Evolutionary conservation across 116 monocot genomes (phyloP).

Genomic region (Iris pallida): DNA sequence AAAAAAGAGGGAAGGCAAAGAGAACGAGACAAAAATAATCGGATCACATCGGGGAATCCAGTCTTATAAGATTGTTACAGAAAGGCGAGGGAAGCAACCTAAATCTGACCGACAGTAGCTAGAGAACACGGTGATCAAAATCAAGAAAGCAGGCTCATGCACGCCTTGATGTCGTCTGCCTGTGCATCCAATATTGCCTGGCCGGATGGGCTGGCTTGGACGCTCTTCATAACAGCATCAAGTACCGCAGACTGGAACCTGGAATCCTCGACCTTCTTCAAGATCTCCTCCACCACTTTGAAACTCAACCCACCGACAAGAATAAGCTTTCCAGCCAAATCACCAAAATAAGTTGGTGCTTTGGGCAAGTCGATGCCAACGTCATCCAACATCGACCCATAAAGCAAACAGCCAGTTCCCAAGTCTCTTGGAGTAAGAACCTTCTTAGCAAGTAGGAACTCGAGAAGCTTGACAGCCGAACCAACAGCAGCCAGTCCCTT

Average conservation of each 20-base stretch:
- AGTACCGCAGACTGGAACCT: constrained; percentile 25
- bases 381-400: constrained; percentile 60
- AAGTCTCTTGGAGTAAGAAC: constrained; percentile 43
- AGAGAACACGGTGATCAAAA: background rate
- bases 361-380: constrained; percentile 70
- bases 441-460: constrained; percentile 28
- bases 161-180: constrained; percentile 41
- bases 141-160: constrained; percentile 41
- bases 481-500: constrained; percentile 36
- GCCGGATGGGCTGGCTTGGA: constrained; percentile 30
- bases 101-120: background rate
- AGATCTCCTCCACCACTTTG: constrained; percentile 45
- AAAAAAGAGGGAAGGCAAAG: constrained; percentile 5
- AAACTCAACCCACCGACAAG: constrained; percentile 36
- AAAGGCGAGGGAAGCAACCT: background rate
- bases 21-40: background rate
- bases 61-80: background rate
- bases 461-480: constrained; percentile 35
- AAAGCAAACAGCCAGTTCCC: constrained; percentile 52
- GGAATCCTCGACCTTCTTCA: constrained; percentile 66
- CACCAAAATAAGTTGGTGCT: constrained; percentile 61
- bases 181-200: constrained; percentile 28
- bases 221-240: constrained; percentile 27
- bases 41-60: background rate
- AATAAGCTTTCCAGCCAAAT: constrained; percentile 50